Evolutionary conservation across 108 stramenopile species (phyloP).

Genomic region (Pelagomonas calceolata): DNA sequence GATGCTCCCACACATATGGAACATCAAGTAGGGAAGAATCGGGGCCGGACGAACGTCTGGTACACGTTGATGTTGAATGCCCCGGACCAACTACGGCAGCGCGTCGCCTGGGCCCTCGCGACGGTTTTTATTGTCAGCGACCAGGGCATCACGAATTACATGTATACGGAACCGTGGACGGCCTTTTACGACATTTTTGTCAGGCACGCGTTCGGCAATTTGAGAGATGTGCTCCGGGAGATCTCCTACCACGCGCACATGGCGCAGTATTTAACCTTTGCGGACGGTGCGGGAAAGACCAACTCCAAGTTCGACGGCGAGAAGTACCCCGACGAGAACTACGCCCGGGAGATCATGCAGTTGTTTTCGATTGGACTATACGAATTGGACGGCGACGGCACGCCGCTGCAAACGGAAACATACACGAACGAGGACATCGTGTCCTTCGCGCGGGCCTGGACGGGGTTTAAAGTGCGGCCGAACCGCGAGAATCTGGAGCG

Average conservation of each 20-base stretch:
- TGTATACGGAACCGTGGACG: no score
- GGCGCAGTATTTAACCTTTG: constrained; percentile 46
- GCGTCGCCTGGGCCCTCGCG: constrained; percentile 55
- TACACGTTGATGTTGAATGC: no score
- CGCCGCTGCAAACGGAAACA: constrained; percentile 28
- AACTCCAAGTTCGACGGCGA: background rate
- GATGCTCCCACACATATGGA: no score
- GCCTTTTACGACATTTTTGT: constrained; percentile 53
- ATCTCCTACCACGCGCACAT: constrained; percentile 49
- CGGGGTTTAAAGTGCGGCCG: constrained; percentile 35
- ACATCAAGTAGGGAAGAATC: no score
- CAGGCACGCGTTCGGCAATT: constrained; percentile 65
- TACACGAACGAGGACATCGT: constrained; percentile 65
- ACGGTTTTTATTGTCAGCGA: constrained; percentile 46
- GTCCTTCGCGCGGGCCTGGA: constrained; percentile 48
- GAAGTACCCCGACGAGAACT: constrained; percentile 46
- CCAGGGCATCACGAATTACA: constrained; percentile 7
- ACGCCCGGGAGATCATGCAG: constrained; percentile 54
- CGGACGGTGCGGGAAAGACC: constrained; percentile 7
- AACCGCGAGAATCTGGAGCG: constrained; percentile 41
- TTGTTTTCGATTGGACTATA: constrained; percentile 55
- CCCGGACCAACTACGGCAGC: constrained; percentile 60
- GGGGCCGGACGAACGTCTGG: no score
- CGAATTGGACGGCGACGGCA: constrained; percentile 52
- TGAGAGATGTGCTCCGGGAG: constrained; percentile 53